Conservation (phyloP, 371 early-diverging fungal genomes). For the Mucor saturninus region DNA sequence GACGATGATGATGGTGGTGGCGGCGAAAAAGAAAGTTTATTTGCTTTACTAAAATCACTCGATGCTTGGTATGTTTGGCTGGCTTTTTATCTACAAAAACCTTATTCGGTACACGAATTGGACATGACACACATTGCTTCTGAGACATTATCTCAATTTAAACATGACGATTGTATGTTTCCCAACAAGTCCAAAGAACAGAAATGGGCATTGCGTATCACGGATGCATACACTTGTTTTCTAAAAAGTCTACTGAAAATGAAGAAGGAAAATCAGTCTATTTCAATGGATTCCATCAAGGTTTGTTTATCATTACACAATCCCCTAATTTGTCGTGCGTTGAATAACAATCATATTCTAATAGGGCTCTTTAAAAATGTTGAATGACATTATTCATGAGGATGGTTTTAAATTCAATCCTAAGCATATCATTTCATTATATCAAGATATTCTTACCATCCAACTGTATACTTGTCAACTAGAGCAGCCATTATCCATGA, state of each 20-base stretch:
- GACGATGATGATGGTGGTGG: neutral
- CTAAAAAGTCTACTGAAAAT: slow-evolving; percentile 16
- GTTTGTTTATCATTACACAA: neutral
- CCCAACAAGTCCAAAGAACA: slow-evolving; percentile 5
- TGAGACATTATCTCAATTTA: too few species aligned
- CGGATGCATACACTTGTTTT: slow-evolving; percentile 17
- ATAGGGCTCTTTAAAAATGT: neutral
- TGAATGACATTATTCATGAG: neutral
- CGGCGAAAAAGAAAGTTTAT: neutral
- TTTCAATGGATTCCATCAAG: slow-evolving; percentile 6
- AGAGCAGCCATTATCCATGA: neutral
- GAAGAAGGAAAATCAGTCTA: neutral
- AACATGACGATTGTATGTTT: neutral
- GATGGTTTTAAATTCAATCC: neutral
- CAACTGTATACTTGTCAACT: slow-evolving; percentile 10
- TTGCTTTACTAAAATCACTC: slow-evolving; percentile 6
- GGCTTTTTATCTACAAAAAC: slow-evolving; percentile 22
- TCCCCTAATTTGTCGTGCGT: neutral
- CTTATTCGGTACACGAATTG: slow-evolving; percentile 12
- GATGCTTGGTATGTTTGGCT: slow-evolving; percentile 33
- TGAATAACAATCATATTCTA: neutral
- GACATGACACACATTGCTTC: neutral
- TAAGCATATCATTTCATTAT: slow-evolving; percentile 6
- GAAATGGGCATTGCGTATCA: slow-evolving; percentile 22
- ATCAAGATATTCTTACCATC: slow-evolving; percentile 9